phyloP scores from a whole-genome alignment of 352 stramenopile genomes.

The Phytophthora ohioensis region DNA sequence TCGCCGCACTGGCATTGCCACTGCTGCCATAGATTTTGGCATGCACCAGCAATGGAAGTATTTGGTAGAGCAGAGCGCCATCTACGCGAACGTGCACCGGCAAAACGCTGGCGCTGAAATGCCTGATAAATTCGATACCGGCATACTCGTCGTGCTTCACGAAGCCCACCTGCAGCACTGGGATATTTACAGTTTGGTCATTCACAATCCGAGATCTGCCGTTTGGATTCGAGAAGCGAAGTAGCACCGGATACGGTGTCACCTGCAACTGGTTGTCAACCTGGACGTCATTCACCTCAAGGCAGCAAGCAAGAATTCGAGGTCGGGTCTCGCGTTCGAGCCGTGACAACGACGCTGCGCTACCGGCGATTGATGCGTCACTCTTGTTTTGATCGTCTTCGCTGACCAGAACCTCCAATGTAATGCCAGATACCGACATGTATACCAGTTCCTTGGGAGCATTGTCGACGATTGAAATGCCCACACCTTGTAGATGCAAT shows the following conservation, averaged over 20 bases:
- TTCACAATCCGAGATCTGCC: conserved; percentile 58
- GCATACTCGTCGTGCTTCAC: conserved; percentile 90
- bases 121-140: conserved; percentile 88
- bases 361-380: conserved; percentile 52
- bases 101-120: conserved; percentile 77
- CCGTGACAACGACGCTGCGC: conserved; percentile 53
- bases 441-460: conserved; percentile 85
- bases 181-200: conserved; percentile 60
- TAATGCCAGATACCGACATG: conserved; percentile 69
- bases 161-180: conserved; percentile 76
- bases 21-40: conserved; percentile 51
- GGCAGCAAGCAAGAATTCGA: conserved; percentile 67
- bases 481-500: conserved; percentile 75
- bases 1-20: conserved; percentile 18
- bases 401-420: conserved; percentile 67
- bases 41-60: conserved; percentile 73
- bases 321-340: conserved; percentile 65
- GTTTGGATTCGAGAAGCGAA: conserved; percentile 81
- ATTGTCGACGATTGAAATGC: conserved; percentile 80
- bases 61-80: conserved; percentile 79
- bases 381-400: conserved; percentile 51
- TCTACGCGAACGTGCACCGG: conserved; percentile 86
- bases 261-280: conserved; percentile 88
- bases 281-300: conserved; percentile 85
- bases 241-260: conserved; percentile 84